Evolutionary conservation across 225 moss, liverwort and hornwort genomes (phyloP).

Genomic region (Pleurozium schreberi): DNA sequence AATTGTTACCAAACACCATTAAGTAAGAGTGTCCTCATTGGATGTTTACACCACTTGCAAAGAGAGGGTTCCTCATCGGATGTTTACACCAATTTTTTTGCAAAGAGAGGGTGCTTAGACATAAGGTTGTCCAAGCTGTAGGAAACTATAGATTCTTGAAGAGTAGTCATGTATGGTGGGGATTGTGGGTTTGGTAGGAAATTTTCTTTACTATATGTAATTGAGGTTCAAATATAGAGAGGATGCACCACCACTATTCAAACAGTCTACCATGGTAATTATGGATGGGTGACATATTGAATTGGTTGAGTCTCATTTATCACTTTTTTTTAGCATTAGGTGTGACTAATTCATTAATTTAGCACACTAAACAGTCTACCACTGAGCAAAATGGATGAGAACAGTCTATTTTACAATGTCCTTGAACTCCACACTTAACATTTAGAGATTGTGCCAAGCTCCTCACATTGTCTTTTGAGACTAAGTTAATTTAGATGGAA

Average conservation of each 20-base stretch:
- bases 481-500: neutral
- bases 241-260: neutral
- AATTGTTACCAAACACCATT: too few relatives aligned
- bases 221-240: too few relatives aligned
- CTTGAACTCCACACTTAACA: neutral
- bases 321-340: neutral
- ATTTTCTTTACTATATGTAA: neutral
- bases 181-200: too few relatives aligned
- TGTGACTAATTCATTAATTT: neutral
- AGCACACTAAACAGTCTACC: neutral
- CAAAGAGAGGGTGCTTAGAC: too few relatives aligned
- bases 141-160: neutral
- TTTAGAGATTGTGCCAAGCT: neutral
- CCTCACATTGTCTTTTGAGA: rapidly evolving
- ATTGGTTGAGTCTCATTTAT: neutral
- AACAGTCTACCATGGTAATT: too few relatives aligned
- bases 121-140: too few relatives aligned
- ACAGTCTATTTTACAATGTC: neutral
- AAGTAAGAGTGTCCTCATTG: too few relatives aligned
- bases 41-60: too few relatives aligned
- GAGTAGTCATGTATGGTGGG: neutral
- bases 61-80: too few relatives aligned
- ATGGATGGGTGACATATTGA: neutral
- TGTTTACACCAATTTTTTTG: too few relatives aligned
- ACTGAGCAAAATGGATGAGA: neutral